Conservation (phyloP, 257 asterid species). For the Fraxinus cuspidata region DNA sequence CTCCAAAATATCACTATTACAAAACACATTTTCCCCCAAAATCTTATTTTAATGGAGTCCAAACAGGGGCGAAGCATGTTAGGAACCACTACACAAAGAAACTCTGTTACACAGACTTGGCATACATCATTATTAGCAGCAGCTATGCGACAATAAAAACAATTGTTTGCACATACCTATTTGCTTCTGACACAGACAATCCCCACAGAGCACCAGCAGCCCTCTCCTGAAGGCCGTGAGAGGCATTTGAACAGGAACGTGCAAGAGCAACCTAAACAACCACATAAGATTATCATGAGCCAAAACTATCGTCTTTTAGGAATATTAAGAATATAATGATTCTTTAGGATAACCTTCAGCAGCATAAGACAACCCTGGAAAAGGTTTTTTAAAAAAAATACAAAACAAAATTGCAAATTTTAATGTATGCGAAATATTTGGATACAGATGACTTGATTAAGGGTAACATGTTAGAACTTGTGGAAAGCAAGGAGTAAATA, state of each 20-base stretch:
- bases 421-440: neutral
- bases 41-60: no score
- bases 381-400: neutral
- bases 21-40: no score
- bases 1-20: no score
- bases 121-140: neutral
- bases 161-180: conserved; percentile 44
- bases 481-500: neutral
- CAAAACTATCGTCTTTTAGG: conserved; percentile 5
- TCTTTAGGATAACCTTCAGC: neutral
- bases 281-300: conserved; percentile 21
- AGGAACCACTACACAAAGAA: neutral
- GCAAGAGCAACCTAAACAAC: conserved; percentile 36
- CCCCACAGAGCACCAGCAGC: conserved; percentile 24
- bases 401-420: neutral
- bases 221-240: conserved; percentile 72
- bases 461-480: neutral
- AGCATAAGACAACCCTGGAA: neutral
- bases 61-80: no score
- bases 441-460: neutral
- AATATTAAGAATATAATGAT: neutral
- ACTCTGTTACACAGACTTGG: neutral
- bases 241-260: conserved; percentile 35
- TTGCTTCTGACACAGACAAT: conserved; percentile 67
- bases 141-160: neutral